Conservation (phyloP, 768 basidiomycete genomes). For the Boletus eberwhitei region DNA sequence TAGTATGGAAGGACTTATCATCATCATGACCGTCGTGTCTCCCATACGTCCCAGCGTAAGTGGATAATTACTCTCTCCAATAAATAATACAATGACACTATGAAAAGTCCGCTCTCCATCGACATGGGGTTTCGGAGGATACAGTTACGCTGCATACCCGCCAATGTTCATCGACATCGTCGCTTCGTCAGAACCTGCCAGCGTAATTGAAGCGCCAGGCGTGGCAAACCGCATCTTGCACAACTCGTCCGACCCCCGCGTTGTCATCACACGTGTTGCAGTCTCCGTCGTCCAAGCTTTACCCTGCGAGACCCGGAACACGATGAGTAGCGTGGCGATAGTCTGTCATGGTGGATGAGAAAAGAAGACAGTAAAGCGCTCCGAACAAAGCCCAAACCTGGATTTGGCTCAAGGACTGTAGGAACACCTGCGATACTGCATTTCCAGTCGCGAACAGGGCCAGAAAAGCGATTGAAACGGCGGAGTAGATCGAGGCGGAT, state of each 20-base stretch:
- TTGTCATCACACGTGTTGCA: not conserved
- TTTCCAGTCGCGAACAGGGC: conserved; percentile 21
- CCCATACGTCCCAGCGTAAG: not conserved
- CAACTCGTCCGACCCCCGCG: not conserved
- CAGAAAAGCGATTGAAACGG: conserved; percentile 29
- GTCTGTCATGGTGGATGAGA: not conserved
- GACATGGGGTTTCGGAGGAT: not conserved
- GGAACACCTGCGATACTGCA: conserved; percentile 26
- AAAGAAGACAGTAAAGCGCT: not conserved
- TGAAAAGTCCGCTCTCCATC: no score
- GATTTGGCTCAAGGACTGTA: conserved; percentile 27
- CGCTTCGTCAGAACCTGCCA: not conserved
- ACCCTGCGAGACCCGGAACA: conserved; percentile 8
- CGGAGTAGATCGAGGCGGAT: conserved; percentile 31
- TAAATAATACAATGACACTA: not conserved
- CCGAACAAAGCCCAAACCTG: conserved; percentile 17
- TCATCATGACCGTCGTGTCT: not conserved
- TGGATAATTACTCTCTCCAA: not conserved
- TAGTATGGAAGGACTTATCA: not conserved
- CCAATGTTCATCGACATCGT: not conserved
- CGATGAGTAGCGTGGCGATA: conserved; percentile 2
- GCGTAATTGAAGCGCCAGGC: not conserved
- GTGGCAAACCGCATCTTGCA: not conserved
- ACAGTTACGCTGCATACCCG: not conserved
- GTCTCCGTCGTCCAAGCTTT: conserved; percentile 7